phyloP scores from a whole-genome alignment of 106 monocot species.

The Platanthera guangdongensis region DNA sequence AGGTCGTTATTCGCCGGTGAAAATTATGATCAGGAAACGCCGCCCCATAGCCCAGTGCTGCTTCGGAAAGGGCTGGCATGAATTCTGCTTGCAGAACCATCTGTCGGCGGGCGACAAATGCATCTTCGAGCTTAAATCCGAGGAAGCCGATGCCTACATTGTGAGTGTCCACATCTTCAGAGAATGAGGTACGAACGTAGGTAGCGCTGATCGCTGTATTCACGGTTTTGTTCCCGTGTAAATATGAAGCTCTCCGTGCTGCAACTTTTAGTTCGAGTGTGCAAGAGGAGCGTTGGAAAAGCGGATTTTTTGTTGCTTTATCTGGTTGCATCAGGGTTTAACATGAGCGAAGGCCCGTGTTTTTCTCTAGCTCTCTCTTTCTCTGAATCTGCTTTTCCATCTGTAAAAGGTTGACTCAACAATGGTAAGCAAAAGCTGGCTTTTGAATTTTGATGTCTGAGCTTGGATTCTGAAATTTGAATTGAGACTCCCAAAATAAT shows the following conservation, averaged over 20 bases:
- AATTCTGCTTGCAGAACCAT: constrained; percentile 4
- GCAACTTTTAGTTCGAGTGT: neutral
- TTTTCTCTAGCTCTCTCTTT: too few relatives aligned
- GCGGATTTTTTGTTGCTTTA: neutral
- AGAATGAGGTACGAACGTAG: neutral
- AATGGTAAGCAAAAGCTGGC: neutral
- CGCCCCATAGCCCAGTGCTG: constrained; percentile 3
- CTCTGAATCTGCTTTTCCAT: neutral
- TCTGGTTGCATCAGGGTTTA: too few relatives aligned
- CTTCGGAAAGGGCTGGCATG: neutral
- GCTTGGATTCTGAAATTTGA: neutral
- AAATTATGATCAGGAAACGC: constrained; percentile 1
- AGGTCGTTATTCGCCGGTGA: constrained; percentile 1
- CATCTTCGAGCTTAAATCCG: constrained; percentile 4
- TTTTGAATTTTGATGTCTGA: neutral
- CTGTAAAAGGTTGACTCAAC: neutral
- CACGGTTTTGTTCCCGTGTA: neutral
- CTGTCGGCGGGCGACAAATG: neutral
- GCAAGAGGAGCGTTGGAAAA: neutral
- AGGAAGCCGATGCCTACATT: constrained; percentile 1
- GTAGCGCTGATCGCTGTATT: neutral
- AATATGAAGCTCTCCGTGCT: neutral
- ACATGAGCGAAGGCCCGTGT: too few relatives aligned
- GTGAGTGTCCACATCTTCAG: constrained; percentile 1
- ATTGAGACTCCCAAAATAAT: too few relatives aligned